Percentiles rank a stretch among this genome's conserved stretches.
These are phyloP conservation scores for Tetrahymena thermophila DNA, from an alignment of 73 alveolate genomes.

Conservation along the genomic window DNA sequence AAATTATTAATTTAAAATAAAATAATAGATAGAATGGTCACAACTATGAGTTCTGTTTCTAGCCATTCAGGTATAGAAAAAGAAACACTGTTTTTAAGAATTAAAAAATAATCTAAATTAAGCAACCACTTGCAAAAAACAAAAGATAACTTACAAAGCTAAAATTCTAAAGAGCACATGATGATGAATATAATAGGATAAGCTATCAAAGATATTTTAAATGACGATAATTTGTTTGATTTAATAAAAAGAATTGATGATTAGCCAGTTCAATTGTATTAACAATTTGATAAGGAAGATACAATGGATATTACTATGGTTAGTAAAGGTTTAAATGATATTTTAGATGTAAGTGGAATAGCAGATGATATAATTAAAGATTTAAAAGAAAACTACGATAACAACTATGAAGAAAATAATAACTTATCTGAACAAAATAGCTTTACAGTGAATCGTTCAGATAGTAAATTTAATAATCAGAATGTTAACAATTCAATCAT, in stretches of 20 bases:
- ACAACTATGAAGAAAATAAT: background rate
- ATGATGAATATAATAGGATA: background rate
- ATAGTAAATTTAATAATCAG: background rate
- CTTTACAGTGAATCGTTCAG: background rate
- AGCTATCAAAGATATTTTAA: background rate
- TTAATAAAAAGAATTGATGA: background rate
- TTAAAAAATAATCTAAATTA: conserved; percentile 49
- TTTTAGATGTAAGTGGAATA: background rate
- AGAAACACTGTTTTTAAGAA: conserved; percentile 56
- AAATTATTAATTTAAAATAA: conserved; percentile 31
- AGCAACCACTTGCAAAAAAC: background rate
- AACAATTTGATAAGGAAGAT: conserved; percentile 25
- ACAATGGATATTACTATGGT: background rate
- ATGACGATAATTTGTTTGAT: background rate
- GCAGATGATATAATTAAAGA: background rate
- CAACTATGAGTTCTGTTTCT: background rate
- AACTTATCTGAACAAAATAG: background rate
- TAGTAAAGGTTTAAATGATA: background rate
- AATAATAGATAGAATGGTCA: background rate
- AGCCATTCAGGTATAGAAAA: background rate
- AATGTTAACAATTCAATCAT: background rate
- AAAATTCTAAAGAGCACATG: background rate
- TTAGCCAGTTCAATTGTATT: background rate
- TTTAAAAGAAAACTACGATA: background rate
- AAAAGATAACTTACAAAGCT: background rate